Conservation (phyloP, 2,329 filamentous ascomycete genomes). For the Colletotrichum melonis region DNA sequence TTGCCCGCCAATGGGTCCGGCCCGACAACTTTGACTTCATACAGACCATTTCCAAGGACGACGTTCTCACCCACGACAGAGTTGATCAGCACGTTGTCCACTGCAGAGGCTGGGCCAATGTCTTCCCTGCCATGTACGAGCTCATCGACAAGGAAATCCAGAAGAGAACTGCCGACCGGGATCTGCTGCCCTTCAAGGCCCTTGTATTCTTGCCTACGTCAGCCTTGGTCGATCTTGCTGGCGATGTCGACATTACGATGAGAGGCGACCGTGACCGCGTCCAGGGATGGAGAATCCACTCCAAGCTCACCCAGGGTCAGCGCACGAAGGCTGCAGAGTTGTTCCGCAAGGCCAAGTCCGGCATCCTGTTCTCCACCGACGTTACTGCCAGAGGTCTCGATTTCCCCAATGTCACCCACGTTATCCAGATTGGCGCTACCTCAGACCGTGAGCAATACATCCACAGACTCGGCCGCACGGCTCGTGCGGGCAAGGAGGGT, state of each 20-base stretch:
- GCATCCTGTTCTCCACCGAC: constrained; percentile 80
- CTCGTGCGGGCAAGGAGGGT: constrained; percentile 78
- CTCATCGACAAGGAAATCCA: constrained; percentile 72
- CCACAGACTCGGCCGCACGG: constrained; percentile 82
- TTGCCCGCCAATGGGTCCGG: constrained; percentile 84
- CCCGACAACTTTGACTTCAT: constrained; percentile 86
- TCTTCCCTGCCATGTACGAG: constrained; percentile 82
- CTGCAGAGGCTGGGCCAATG: constrained; percentile 77
- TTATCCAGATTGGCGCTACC: constrained; percentile 78
- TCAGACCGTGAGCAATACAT: constrained; percentile 78
- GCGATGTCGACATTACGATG: constrained; percentile 55
- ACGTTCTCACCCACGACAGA: constrained; percentile 84
- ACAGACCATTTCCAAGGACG: constrained; percentile 85
- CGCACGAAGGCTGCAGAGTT: constrained; percentile 77
- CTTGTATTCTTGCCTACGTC: constrained; percentile 92
- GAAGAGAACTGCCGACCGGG: constrained; percentile 51
- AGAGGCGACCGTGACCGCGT: constrained; percentile 56
- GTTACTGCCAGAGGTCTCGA: constrained; percentile 87
- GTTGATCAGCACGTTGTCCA: constrained; percentile 84
- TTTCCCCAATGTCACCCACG: constrained; percentile 83
- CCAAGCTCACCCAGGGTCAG: constrained; percentile 75
- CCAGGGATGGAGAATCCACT: constrained; percentile 75
- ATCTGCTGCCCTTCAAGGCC: constrained; percentile 83
- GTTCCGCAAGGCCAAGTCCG: constrained; percentile 75
- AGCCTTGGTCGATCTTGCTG: constrained; percentile 74